Base-by-base conservation (phyloP, 345 rosid genomes). In the Cardamine resedifolia region DNA sequence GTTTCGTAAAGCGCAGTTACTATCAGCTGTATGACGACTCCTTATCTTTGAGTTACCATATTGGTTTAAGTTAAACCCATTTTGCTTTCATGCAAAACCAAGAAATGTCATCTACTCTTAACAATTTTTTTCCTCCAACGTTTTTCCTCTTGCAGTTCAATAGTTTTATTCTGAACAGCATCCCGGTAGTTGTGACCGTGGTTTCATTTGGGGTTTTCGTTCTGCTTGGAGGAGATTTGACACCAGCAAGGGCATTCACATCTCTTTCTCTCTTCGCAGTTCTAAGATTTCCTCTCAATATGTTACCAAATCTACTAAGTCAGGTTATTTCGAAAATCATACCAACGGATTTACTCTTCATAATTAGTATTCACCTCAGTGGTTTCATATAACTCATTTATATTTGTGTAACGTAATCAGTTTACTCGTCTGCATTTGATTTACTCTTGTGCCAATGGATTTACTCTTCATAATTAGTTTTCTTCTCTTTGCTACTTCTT, bases 201-300 rank as follows among this genome's bases (percentile, higher is more conserved):
- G 78, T 85, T 80, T 91, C 97, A 70, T 95, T 95, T 81, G 97
- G 97, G 71, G 74, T 83, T 70, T 91, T 88, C 75, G 91, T 97
- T 78, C 68, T 89, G 81, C 90, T 91, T 70, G 99, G 99, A 52
- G 99, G 99, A 69, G 90, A 87, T 74, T 77, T 95, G 77, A 95
- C 99, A 53, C 97, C 97, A 45, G 91, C 96, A 12, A 88, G 89
- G 71, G 97, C 99, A 68, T 95, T 95, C 81, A 91, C 99, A 64
- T 95, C 99, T 27, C 96, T 95, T 39, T 95, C 99, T 67, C 81
- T 95, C 28, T 95, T 95, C 53, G 83, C 96, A 47, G 80, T 95
- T 69, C 83, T 95, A 33, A 86, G 93, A 58, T 75, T 78, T 71
- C 97, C 97, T 76, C 80, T 95, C 68, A 87, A 88, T 72, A 81